phyloP scores from a whole-genome alignment of 495 filamentous ascomycete genomes.

The Lasiosphaeria miniovina region DNA sequence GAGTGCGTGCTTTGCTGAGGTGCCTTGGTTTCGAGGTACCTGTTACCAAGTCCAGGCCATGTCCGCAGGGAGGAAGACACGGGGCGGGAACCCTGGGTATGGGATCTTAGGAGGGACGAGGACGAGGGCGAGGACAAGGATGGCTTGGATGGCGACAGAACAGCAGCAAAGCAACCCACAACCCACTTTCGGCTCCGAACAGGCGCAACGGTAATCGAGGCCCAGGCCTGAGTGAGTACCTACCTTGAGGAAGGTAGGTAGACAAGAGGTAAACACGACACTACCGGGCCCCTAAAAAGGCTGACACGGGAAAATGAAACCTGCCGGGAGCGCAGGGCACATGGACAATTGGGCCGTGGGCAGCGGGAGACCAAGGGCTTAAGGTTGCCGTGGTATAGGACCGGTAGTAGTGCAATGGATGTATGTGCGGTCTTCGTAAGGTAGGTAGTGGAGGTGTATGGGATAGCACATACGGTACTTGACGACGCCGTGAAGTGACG shows the following conservation, averaged over 20 bases:
- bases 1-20: too few relatives aligned
- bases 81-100: too few relatives aligned
- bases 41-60: slow-evolving; percentile 7
- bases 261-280: slow-evolving; percentile 3
- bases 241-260: neutral
- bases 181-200: neutral
- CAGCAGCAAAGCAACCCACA: too few relatives aligned
- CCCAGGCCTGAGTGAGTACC: neutral
- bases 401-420: slow-evolving; percentile 5
- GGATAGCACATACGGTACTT: too few relatives aligned
- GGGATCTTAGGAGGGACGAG: neutral
- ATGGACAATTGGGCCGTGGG: slow-evolving; percentile 10
- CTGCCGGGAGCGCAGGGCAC: slow-evolving; percentile 18
- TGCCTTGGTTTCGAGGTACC: neutral
- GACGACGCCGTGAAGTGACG: too few relatives aligned
- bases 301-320: slow-evolving; percentile 32
- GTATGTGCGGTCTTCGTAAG: neutral
- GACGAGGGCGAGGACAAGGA: neutral
- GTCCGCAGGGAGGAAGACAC: neutral
- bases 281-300: slow-evolving; percentile 23
- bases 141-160: too few relatives aligned
- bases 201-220: neutral
- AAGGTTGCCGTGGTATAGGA: slow-evolving; percentile 23
- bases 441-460: too few relatives aligned
- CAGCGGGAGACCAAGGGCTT: slow-evolving; percentile 11